Conservation (phyloP, 2,329 filamentous ascomycete species). For the Colletotrichum sp. region DNA sequence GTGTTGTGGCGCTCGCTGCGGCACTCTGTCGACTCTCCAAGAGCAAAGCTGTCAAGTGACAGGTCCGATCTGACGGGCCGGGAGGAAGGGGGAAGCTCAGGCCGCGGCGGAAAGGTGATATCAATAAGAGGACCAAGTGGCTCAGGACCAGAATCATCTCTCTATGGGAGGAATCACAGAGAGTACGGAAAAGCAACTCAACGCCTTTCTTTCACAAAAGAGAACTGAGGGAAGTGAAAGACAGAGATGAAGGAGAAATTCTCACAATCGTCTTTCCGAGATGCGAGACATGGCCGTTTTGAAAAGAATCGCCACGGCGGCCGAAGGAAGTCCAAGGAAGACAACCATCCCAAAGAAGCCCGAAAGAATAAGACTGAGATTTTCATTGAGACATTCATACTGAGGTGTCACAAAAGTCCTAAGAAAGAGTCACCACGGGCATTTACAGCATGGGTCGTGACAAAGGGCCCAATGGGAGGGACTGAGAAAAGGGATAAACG, state of each 20-base stretch:
- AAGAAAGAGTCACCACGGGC: not conserved
- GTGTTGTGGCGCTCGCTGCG: not conserved
- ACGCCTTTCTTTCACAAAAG: not conserved
- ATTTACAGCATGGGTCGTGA: not conserved
- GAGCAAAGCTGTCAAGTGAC: not conserved
- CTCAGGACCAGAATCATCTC: not conserved
- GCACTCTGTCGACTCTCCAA: not conserved
- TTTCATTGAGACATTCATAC: not conserved
- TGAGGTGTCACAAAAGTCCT: not conserved
- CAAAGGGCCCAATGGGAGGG: constrained; percentile 1
- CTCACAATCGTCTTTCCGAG: not conserved
- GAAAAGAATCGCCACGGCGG: not conserved
- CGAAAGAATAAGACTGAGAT: not conserved
- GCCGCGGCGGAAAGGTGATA: not conserved
- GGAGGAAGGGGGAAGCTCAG: not conserved
- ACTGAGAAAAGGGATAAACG: not conserved
- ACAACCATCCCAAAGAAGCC: not conserved
- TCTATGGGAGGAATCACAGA: not conserved
- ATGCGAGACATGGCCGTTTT: constrained; percentile 16
- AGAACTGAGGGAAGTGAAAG: not conserved
- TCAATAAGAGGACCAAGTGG: not conserved
- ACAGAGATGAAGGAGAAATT: not conserved
- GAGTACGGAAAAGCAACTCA: not conserved
- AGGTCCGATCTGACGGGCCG: not conserved
- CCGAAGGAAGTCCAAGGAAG: not conserved